Evolutionary conservation across 352 stramenopile species (phyloP).

Genomic region (Phytophthora rubi): DNA sequence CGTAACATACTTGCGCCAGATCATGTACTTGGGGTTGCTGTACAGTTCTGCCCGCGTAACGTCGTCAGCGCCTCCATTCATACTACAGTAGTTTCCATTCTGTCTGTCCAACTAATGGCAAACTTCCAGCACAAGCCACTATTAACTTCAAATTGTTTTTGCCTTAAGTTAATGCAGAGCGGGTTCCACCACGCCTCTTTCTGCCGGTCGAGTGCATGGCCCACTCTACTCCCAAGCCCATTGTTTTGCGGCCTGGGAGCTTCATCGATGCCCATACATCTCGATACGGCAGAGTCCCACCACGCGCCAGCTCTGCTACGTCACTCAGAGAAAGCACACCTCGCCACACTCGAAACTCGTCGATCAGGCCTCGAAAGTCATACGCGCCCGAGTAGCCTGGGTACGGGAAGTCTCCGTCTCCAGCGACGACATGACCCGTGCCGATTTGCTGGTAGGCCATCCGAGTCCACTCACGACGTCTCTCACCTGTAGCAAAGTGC

Average conservation of each 20-base stretch:
- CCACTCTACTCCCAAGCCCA: slow-evolving; percentile 12
- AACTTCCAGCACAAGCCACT: too few relatives aligned
- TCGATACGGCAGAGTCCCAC: slow-evolving; percentile 5
- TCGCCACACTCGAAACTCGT: slow-evolving; percentile 44
- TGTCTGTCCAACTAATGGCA: too few relatives aligned
- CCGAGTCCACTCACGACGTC: slow-evolving; percentile 16
- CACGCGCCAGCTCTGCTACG: slow-evolving; percentile 15
- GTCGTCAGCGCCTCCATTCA: too few relatives aligned
- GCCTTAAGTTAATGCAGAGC: too few relatives aligned
- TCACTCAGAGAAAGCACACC: slow-evolving; percentile 18
- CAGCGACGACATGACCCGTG: slow-evolving; percentile 31
- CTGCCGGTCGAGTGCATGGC: slow-evolving; percentile 15
- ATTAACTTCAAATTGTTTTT: too few relatives aligned
- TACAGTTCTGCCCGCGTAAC: too few relatives aligned
- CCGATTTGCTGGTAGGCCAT: slow-evolving; percentile 37
- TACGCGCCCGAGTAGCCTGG: slow-evolving; percentile 28
- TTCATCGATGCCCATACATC: slow-evolving; percentile 21
- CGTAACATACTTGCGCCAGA: too few relatives aligned
- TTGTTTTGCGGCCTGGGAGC: slow-evolving; percentile 11
- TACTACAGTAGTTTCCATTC: too few relatives aligned
- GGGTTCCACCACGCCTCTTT: background rate
- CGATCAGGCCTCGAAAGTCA: slow-evolving; percentile 42
- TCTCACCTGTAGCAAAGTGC: background rate
- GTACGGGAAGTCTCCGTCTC: slow-evolving; percentile 5
- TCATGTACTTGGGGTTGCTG: too few relatives aligned